Evolutionary conservation across 2,329 filamentous ascomycete genomes (phyloP).

Genomic region (Aspergillus calidoustus): DNA sequence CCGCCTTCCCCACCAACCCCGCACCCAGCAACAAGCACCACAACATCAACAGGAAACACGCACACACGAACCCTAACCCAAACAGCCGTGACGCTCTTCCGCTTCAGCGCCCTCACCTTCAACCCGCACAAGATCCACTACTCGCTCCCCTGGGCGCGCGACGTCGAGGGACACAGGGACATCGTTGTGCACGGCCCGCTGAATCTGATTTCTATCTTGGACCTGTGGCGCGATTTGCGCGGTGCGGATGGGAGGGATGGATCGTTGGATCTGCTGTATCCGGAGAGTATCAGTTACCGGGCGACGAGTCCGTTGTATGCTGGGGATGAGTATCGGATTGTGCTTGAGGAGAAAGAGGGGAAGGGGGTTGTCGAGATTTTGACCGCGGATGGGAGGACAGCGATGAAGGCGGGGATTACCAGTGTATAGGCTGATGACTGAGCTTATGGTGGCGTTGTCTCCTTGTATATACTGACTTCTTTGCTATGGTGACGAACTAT

Average conservation of each 20-base stretch:
- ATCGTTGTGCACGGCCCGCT: constrained; percentile 51
- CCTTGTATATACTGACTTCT: too few relatives aligned
- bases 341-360: constrained; percentile 43
- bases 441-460: too few relatives aligned
- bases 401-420: constrained; percentile 46
- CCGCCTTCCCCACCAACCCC: constrained; percentile 16
- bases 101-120: constrained; percentile 51
- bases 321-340: constrained; percentile 52
- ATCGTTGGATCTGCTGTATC: constrained; percentile 29
- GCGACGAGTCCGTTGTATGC: constrained; percentile 57
- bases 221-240: constrained; percentile 49
- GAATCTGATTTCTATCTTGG: constrained; percentile 49
- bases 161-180: constrained; percentile 49
- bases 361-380: constrained; percentile 41
- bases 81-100: constrained; percentile 47
- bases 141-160: constrained; percentile 47
- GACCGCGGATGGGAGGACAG: constrained; percentile 34
- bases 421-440: not conserved
- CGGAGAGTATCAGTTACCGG: constrained; percentile 52
- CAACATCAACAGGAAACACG: constrained; percentile 28
- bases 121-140: constrained; percentile 53
- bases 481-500: too few relatives aligned
- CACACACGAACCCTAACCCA: constrained; percentile 42
- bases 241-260: constrained; percentile 22
- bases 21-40: constrained; percentile 22